Evolutionary conservation across 164 flowering plant species (phyloP).

Genomic region (Annona squamosa): DNA sequence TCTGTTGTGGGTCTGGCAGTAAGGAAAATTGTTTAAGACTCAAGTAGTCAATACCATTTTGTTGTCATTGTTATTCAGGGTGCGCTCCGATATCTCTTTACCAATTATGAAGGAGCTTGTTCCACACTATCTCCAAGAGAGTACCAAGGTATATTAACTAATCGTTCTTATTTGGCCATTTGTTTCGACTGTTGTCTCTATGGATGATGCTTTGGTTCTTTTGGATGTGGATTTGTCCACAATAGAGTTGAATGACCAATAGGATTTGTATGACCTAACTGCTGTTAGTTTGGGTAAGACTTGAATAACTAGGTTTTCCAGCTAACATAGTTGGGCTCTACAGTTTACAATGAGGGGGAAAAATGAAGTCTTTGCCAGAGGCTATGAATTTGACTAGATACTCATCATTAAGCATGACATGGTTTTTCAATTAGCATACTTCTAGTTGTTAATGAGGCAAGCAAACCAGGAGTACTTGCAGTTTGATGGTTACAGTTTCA

Average conservation of each 20-base stretch:
- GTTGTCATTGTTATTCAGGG: conserved; percentile 37
- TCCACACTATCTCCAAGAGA: conserved; percentile 93
- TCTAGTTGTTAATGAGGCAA: not conserved
- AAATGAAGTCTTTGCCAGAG: no score
- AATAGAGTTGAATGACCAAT: not conserved
- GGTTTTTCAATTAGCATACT: not conserved
- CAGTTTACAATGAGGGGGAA: no score
- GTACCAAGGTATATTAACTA: conserved; percentile 48
- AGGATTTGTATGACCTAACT: no score
- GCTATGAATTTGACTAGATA: not conserved
- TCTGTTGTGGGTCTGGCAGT: not conserved
- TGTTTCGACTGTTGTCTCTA: not conserved
- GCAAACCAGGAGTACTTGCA: not conserved
- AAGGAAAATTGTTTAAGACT: conserved; percentile 1
- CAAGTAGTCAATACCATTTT: not conserved
- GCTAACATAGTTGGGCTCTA: no score
- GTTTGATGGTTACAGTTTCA: not conserved
- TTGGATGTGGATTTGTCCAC: not conserved
- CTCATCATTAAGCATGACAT: not conserved
- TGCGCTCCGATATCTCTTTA: conserved; percentile 77
- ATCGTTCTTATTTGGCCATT: not conserved
- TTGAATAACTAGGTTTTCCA: no score
- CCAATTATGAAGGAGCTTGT: conserved; percentile 87
- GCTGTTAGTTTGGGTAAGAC: no score
- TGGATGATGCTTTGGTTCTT: not conserved